Evolutionary conservation across 441 rosid genomes (phyloP), one percentile per base, ranked within the genome.

Genomic region (Brassica hybrid): DNA sequence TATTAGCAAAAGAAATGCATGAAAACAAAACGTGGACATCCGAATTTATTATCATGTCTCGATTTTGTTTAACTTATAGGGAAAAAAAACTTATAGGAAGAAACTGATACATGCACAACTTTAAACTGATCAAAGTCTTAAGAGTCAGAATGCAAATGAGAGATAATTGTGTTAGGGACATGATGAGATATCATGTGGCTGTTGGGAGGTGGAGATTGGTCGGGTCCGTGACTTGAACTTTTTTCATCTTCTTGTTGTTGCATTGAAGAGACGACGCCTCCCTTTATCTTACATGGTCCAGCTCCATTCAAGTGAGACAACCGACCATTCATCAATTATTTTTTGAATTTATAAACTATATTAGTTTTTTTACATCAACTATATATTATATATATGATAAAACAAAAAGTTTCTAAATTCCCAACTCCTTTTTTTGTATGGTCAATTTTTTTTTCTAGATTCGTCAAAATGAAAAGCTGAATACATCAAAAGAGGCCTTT

Each of bases 261-360:
- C n/a, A n/a, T n/a, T n/a, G n/a, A n/a, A n/a, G n/a, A n/a, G n/a
- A n/a, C n/a, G n/a, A n/a, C n/a, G n/a, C n/a, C n/a, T n/a, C n/a
- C n/a, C n/a, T n/a, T 73, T 48, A 73, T 73, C 78, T 54, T 54
- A 27, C 54, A 79, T 73, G 82, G 82, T 73, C 82, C 81, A 50
- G 4, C 14, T 65, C 63, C 66, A 79, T 79, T 79, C 70, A 79
- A 48, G 45, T 61, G 59, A 72, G 81, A 72, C 58, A 78, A 72
- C 43, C 34, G 67, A 78, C 77, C 13, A 60, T 58, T 78, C 81
- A 65, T 56, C 36, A 6, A 23, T 21, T 11, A 1, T 27, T 12
- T 61, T 61, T 25, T 30, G 43, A n/a, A 61, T 27, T n/a, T 73
- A 14, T 52, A 27, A 69, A 69, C 63, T 69, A 52, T n/a, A n/a